These are phyloP conservation scores for Rhizopus arrhizus DNA, from an alignment of 371 early-diverging fungal species.

Conservation along the genomic window DNA sequence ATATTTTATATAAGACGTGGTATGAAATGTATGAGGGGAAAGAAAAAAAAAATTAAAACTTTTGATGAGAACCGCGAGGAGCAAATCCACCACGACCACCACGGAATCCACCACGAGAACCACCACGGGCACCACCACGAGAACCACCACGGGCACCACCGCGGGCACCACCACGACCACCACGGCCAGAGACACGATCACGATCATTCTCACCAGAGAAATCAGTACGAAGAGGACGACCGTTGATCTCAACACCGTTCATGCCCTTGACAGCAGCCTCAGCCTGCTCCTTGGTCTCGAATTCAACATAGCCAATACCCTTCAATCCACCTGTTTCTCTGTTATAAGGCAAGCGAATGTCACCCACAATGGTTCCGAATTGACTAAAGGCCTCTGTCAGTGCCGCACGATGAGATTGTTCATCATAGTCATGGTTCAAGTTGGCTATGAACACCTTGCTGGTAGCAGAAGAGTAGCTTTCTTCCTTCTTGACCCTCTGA, in stretches of 20 bases:
- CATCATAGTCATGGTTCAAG: slow-evolving; percentile 88
- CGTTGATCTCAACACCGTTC: slow-evolving; percentile 70
- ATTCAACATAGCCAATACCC: slow-evolving; percentile 80
- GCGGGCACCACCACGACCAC: slow-evolving; percentile 23
- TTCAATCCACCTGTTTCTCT: slow-evolving; percentile 66
- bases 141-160: slow-evolving; percentile 30
- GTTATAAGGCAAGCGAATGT: slow-evolving; percentile 70
- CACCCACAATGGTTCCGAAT: slow-evolving; percentile 79
- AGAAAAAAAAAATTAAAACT: neutral
- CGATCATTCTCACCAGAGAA: slow-evolving; percentile 56
- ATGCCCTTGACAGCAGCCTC: slow-evolving; percentile 65
- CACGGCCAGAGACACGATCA: slow-evolving; percentile 20
- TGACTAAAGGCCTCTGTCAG: slow-evolving; percentile 80
- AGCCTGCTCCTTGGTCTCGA: slow-evolving; percentile 61
- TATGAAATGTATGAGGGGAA: too few relatives aligned
- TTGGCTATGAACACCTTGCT: slow-evolving; percentile 92
- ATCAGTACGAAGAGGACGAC: slow-evolving; percentile 71
- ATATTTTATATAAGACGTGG: neutral
- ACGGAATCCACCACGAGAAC: slow-evolving; percentile 42
- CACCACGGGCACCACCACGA: slow-evolving; percentile 14
- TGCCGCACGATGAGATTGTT: slow-evolving; percentile 83
- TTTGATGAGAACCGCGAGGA: slow-evolving; percentile 28
- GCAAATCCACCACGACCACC: slow-evolving; percentile 45
- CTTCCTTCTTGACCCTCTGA: slow-evolving; percentile 26
- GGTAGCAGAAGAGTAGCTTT: slow-evolving; percentile 40